Evolutionary conservation across 2,329 filamentous ascomycete species (phyloP).

Genomic region (Colletotrichum sp.): DNA sequence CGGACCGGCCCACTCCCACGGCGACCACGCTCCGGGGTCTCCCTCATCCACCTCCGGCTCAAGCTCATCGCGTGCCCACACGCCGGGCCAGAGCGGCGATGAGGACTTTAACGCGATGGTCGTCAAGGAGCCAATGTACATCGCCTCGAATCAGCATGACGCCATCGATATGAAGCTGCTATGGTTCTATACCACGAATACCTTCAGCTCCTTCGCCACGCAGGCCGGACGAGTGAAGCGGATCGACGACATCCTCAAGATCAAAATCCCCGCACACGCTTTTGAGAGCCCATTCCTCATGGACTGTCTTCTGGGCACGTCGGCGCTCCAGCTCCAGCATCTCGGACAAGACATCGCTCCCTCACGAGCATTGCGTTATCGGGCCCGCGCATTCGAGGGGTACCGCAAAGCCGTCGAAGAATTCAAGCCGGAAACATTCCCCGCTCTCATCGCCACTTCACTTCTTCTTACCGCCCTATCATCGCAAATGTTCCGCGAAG

Average conservation of each 20-base stretch:
- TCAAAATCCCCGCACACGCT: slow-evolving; percentile 53
- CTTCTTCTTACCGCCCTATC: slow-evolving; percentile 57
- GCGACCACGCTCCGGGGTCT: background rate
- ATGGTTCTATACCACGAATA: slow-evolving; percentile 58
- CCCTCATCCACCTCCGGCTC: slow-evolving; percentile 3
- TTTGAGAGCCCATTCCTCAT: slow-evolving; percentile 60
- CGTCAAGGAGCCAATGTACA: slow-evolving; percentile 29
- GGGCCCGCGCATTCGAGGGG: slow-evolving; percentile 53
- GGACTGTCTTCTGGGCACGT: slow-evolving; percentile 57
- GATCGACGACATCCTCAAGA: slow-evolving; percentile 49
- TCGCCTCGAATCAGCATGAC: slow-evolving; percentile 31
- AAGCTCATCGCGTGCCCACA: background rate
- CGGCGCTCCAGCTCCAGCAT: slow-evolving; percentile 54
- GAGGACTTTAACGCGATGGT: slow-evolving; percentile 20
- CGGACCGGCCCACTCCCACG: slow-evolving; percentile 17
- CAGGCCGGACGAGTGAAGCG: slow-evolving; percentile 36
- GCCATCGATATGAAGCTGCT: slow-evolving; percentile 57
- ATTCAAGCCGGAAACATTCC: slow-evolving; percentile 49
- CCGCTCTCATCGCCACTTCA: slow-evolving; percentile 57
- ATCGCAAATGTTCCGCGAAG: slow-evolving; percentile 56
- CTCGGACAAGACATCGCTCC: slow-evolving; percentile 42
- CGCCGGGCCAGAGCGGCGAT: background rate
- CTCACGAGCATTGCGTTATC: slow-evolving; percentile 47
- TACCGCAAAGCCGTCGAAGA: slow-evolving; percentile 57
- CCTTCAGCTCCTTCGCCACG: slow-evolving; percentile 51